Evolutionary conservation across 1,284 basidiomycete genomes (phyloP).

Genomic region (Takashimella tepidaria): DNA sequence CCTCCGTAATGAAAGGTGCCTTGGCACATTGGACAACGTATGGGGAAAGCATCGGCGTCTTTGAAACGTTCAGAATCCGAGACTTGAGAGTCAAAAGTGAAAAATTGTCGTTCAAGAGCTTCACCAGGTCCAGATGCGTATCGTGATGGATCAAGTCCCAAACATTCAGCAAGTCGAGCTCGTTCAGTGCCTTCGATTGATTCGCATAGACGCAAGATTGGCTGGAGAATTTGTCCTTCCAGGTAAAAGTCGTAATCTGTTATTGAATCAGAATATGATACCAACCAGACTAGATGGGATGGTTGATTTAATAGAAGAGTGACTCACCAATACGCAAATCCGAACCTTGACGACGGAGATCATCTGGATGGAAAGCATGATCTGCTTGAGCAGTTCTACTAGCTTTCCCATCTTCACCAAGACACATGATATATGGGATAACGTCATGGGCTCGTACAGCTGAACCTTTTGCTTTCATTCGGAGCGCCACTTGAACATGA

Average conservation of each 20-base stretch:
- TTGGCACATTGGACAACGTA: slow-evolving; percentile 71
- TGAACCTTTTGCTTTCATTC: slow-evolving; percentile 80
- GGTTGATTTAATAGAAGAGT: too few relatives aligned
- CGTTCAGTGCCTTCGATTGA: slow-evolving; percentile 94
- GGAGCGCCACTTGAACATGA: slow-evolving; percentile 92
- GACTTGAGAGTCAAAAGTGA: slow-evolving; percentile 82
- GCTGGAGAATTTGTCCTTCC: slow-evolving; percentile 85
- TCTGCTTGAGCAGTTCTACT: slow-evolving; percentile 81
- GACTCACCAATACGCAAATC: slow-evolving; percentile 69
- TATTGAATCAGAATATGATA: slow-evolving; percentile 5
- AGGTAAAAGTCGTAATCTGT: slow-evolving; percentile 90
- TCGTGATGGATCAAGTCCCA: slow-evolving; percentile 85
- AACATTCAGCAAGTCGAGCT: slow-evolving; percentile 83
- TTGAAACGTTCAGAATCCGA: slow-evolving; percentile 83
- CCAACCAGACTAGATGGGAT: too few relatives aligned
- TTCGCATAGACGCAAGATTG: slow-evolving; percentile 91
- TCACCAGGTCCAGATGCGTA: slow-evolving; percentile 57
- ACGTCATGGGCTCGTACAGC: slow-evolving; percentile 84
- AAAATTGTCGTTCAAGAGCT: slow-evolving; percentile 64
- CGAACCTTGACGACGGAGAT: slow-evolving; percentile 65
- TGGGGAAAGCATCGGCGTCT: slow-evolving; percentile 61
- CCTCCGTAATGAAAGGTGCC: slow-evolving; percentile 61
- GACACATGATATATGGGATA: slow-evolving; percentile 92
- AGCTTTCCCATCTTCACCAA: slow-evolving; percentile 66
- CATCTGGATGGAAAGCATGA: slow-evolving; percentile 88